phyloP scores from a whole-genome alignment of 306 rosid species.

The Trichosanthes cucumerina region DNA sequence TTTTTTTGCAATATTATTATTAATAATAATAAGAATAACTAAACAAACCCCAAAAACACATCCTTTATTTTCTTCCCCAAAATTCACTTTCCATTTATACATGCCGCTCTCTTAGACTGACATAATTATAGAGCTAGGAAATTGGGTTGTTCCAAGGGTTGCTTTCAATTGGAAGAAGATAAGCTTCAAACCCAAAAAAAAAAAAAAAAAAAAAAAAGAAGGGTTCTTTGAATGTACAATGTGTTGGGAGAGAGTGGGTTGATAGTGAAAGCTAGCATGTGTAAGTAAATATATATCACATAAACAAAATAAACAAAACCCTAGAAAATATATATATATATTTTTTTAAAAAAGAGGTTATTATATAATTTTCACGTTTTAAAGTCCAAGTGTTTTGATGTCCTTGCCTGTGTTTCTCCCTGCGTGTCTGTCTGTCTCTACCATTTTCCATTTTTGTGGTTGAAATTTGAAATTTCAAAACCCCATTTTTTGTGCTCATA shows the following conservation, averaged over 20 bases:
- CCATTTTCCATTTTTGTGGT: background rate
- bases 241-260: background rate
- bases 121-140: background rate
- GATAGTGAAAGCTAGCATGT: background rate
- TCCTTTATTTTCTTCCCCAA: background rate
- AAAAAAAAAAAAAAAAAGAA: background rate
- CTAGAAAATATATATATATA: background rate
- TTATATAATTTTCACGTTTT: background rate
- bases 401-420: conserved; percentile 1
- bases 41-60: background rate
- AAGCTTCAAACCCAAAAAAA: background rate
- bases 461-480: background rate
- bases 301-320: background rate
- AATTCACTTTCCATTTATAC: conserved; percentile 63
- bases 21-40: too few relatives aligned
- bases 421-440: background rate
- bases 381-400: background rate
- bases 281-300: background rate
- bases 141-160: conserved; percentile 8
- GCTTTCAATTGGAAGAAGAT: conserved; percentile 2
- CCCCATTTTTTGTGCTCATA: background rate
- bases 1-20: background rate
- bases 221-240: conserved; percentile 10
- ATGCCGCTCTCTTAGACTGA: conserved; percentile 35
- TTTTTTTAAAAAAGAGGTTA: background rate